Base-by-base conservation (phyloP, 164 flowering plant genomes). In the Umbilicus rupestris region DNA sequence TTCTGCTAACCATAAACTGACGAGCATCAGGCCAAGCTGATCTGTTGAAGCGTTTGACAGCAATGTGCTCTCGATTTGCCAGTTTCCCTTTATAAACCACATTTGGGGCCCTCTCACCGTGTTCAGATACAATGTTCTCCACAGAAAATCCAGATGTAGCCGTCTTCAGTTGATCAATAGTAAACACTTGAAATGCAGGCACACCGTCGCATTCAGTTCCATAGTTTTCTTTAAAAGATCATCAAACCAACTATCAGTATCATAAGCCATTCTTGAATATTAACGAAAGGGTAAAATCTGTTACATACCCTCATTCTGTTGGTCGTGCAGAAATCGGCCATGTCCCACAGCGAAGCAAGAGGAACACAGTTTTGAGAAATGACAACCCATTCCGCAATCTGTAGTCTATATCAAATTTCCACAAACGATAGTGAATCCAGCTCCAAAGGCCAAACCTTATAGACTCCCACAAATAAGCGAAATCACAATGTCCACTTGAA, bases 121-220 rank as follows among this genome's bases (percentile, higher is more conserved):
- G 65, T 39, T 62, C 65, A 17, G 65, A 62, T 30, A 62, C 65
- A 1, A 62, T 62, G 12, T 62, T 62, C 65, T 62, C 65, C 24
- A 24, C 41, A 5, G 65, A 35, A 62, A 62, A 62, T 39, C 65
- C 65, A 62, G 28, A n/a, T 16, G 65, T 62, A 7, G 65, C 65
- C 28, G 22, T 39, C 44, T 22, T 62, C 41, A 62, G 65, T 39
- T 62, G 59, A 10, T 24, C 59, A 26, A 52, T 52, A 2, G 31
- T 24, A 11, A 52, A 52, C 9, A 52, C 30, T 52, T 52, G 30
- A 52, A 24, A 52, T 24, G 59, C 26, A 10, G 31, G 59, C 30
- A 52, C 59, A 14, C 59, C 59, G 2, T 52, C 59, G 14, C 0
- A 26, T 10, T 52, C 59, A 52, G 59, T 11, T 52, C 31, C 59